These are phyloP conservation scores for Lyophyllum decastes DNA, from an alignment of 768 basidiomycete genomes.

Conservation along the genomic window DNA sequence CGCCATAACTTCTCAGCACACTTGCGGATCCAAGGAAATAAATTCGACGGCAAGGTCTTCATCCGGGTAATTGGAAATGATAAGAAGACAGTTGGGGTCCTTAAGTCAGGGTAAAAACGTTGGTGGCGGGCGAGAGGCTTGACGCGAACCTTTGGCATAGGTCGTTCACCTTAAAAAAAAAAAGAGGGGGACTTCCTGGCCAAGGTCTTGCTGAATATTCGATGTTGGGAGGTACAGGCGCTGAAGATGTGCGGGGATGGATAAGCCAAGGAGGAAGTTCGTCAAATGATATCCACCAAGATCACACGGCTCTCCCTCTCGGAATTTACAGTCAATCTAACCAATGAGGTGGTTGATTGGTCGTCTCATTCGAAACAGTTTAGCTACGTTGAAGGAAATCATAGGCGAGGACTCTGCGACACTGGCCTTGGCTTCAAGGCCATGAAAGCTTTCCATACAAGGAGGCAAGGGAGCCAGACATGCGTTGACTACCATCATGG, in stretches of 20 bases:
- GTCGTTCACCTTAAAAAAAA: constrained; percentile 31
- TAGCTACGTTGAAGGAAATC: constrained; percentile 49
- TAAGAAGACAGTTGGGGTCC: constrained; percentile 51
- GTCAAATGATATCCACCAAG: constrained; percentile 45
- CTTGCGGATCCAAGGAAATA: too few relatives aligned
- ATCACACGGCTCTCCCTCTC: constrained; percentile 44
- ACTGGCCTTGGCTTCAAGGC: constrained; percentile 37
- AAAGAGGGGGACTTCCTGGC: constrained; percentile 35
- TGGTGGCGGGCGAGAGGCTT: constrained; percentile 52
- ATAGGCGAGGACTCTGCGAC: constrained; percentile 55
- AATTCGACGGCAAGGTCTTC: too few relatives aligned
- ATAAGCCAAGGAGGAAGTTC: constrained; percentile 39
- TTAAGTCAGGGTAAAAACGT: constrained; percentile 63
- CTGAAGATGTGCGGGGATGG: constrained; percentile 50
- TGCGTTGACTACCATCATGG: constrained; percentile 43
- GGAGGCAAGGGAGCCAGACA: constrained; percentile 60
- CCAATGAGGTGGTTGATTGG: constrained; percentile 42
- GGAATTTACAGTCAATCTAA: constrained; percentile 40
- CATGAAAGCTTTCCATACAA: constrained; percentile 46
- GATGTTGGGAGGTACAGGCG: constrained; percentile 41
- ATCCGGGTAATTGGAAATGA: constrained; percentile 52
- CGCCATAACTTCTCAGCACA: too few relatives aligned
- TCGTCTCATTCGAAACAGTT: constrained; percentile 51
- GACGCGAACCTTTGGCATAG: constrained; percentile 50
- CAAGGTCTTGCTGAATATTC: constrained; percentile 33